Percentiles rank a stretch among this genome's conserved stretches.
phyloP scores from a whole-genome alignment of 768 basidiomycete genomes.

The Leccinum uliginosum region DNA sequence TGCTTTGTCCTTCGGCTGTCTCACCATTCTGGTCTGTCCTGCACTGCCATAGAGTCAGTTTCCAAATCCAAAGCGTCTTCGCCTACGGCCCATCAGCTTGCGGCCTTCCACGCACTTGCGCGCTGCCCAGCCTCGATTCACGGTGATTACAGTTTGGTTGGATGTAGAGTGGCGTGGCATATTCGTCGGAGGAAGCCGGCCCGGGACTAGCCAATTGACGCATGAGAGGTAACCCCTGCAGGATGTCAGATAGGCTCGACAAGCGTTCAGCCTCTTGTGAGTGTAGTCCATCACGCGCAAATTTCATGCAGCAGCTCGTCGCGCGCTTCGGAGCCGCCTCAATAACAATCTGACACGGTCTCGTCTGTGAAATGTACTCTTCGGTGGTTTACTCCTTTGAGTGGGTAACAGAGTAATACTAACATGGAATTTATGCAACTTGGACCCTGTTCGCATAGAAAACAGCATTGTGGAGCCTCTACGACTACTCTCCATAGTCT shows the following conservation, averaged over 20 bases:
- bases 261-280: too few species aligned
- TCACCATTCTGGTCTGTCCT: not conserved
- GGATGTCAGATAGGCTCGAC: too few species aligned
- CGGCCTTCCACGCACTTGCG: not conserved
- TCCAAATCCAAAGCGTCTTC: not conserved
- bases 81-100: not conserved
- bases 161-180: not conserved
- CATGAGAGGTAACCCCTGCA: too few species aligned
- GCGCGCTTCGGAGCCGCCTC: not conserved
- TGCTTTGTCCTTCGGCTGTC: slow-evolving; percentile 3
- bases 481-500: not conserved
- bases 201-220: not conserved
- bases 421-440: not conserved
- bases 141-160: slow-evolving; percentile 16
- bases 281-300: not conserved
- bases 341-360: not conserved
- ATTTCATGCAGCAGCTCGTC: not conserved
- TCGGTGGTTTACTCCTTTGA: too few species aligned
- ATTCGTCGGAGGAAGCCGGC: not conserved
- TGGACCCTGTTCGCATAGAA: not conserved
- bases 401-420: too few species aligned
- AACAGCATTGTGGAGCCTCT: not conserved
- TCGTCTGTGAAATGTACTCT: not conserved
- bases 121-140: not conserved
- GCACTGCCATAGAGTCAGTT: not conserved